phyloP scores from a whole-genome alignment of 768 basidiomycete species.

The Porpolomopsis calyptriformis region DNA sequence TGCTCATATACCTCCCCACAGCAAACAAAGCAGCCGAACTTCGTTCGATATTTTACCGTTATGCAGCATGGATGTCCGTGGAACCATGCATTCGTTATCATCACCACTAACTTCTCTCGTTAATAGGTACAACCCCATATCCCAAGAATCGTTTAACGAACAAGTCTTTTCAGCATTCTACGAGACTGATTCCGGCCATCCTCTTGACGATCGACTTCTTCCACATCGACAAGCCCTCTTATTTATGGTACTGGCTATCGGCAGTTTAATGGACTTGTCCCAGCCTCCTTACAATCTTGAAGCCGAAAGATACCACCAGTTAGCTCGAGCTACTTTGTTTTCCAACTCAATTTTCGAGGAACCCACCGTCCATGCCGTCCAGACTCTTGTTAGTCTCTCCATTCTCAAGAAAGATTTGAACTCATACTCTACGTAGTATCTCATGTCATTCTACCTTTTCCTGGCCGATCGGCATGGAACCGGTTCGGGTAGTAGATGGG shows the following conservation, averaged over 20 bases:
- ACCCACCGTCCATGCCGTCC: slow-evolving; percentile 57
- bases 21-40: slow-evolving; percentile 50
- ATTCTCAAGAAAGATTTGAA: slow-evolving; percentile 3
- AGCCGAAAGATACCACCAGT: slow-evolving; percentile 60
- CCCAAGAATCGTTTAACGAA: slow-evolving; percentile 45
- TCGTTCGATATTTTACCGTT: slow-evolving; percentile 47
- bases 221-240: slow-evolving; percentile 54
- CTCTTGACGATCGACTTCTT: slow-evolving; percentile 39
- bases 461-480: slow-evolving; percentile 59
- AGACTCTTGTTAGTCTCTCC: slow-evolving; percentile 43
- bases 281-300: slow-evolving; percentile 52
- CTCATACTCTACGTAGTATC: slow-evolving; percentile 30
- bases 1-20: slow-evolving; percentile 64
- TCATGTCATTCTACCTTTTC: slow-evolving; percentile 65
- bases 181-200: slow-evolving; percentile 30
- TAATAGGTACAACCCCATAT: slow-evolving; percentile 58
- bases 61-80: slow-evolving; percentile 64
- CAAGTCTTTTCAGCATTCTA: slow-evolving; percentile 55
- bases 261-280: slow-evolving; percentile 47
- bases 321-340: slow-evolving; percentile 56
- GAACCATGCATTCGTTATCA: background rate
- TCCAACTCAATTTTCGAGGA: slow-evolving; percentile 55
- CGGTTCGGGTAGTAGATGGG: slow-evolving; percentile 54
- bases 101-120: background rate
- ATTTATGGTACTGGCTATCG: slow-evolving; percentile 60